Conservation (phyloP, 2,329 filamentous ascomycete genomes). For the Pseudogymnoascus sp. region DNA sequence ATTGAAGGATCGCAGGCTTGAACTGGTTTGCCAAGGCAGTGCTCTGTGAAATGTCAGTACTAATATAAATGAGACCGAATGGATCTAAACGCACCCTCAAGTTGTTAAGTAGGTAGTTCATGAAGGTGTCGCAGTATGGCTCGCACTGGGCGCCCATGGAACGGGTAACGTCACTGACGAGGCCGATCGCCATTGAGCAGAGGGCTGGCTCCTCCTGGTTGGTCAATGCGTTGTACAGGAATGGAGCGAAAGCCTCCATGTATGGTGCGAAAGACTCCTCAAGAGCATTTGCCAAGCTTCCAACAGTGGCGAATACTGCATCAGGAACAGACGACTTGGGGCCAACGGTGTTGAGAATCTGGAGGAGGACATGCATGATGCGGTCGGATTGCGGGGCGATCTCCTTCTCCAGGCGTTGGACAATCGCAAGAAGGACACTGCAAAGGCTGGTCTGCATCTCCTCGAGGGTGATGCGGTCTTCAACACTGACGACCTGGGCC, state of each 20-base stretch:
- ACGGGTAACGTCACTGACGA: conserved; percentile 93
- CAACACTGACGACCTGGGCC: conserved; percentile 88
- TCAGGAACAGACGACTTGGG: conserved; percentile 92
- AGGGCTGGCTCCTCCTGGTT: conserved; percentile 94
- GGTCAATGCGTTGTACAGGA: conserved; percentile 85
- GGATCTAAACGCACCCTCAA: conserved; percentile 54
- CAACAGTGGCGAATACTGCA: conserved; percentile 84
- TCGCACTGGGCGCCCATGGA: conserved; percentile 85
- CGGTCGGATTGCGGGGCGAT: conserved; percentile 83
- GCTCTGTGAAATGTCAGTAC: conserved; percentile 47
- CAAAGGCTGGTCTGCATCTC: conserved; percentile 96
- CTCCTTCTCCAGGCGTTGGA: conserved; percentile 84
- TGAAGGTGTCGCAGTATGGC: conserved; percentile 93
- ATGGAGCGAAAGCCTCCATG: conserved; percentile 91
- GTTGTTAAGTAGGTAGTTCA: conserved; percentile 95
- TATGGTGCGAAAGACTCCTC: conserved; percentile 94
- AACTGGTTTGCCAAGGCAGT: conserved; percentile 87
- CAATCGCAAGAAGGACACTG: conserved; percentile 85
- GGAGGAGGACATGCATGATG: conserved; percentile 85
- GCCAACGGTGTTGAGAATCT: conserved; percentile 69
- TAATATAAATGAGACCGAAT: conserved; percentile 16
- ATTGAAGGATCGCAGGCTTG: conserved; percentile 96
- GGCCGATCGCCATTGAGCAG: conserved; percentile 93
- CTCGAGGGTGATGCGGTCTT: conserved; percentile 91
- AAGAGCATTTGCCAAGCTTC: conserved; percentile 81